phyloP scores from a whole-genome alignment of 495 filamentous ascomycete species.

The Glutinoglossum americanum region DNA sequence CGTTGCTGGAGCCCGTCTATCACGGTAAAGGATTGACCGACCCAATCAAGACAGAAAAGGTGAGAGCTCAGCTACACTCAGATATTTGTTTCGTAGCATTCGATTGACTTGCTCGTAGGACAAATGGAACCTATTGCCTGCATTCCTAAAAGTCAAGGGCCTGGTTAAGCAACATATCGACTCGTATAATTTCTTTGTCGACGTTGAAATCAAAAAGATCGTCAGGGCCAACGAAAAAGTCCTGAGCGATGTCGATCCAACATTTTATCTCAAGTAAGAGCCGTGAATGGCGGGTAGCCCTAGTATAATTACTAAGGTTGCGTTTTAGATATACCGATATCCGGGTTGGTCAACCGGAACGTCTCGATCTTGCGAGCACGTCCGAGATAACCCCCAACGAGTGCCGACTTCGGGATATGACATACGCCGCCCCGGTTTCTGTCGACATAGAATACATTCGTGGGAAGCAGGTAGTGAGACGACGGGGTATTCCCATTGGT shows the following conservation, averaged over 20 bases:
- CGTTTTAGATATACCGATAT: slow-evolving; percentile 50
- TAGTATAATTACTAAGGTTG: background rate
- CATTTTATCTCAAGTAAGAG: slow-evolving; percentile 55
- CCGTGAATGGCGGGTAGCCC: background rate
- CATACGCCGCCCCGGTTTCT: slow-evolving; percentile 77
- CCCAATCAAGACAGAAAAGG: slow-evolving; percentile 69
- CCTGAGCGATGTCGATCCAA: slow-evolving; percentile 67
- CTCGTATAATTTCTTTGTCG: slow-evolving; percentile 93
- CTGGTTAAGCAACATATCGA: slow-evolving; percentile 95
- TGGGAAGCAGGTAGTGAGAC: slow-evolving; percentile 44
- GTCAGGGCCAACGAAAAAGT: slow-evolving; percentile 70
- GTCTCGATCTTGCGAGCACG: slow-evolving; percentile 44
- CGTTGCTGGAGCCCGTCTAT: slow-evolving; percentile 85
- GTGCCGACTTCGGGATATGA: slow-evolving; percentile 85
- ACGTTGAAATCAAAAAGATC: slow-evolving; percentile 89
- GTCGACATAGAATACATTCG: slow-evolving; percentile 76
- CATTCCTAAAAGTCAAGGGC: slow-evolving; percentile 93
- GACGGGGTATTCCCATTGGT: slow-evolving; percentile 56
- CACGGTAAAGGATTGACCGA: slow-evolving; percentile 84
- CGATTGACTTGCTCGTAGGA: slow-evolving; percentile 23
- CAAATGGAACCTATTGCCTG: slow-evolving; percentile 91
- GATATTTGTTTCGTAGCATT: background rate
- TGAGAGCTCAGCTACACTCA: slow-evolving; percentile 2
- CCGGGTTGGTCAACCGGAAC: slow-evolving; percentile 55
- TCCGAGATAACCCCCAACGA: slow-evolving; percentile 71